Evolutionary conservation across 805 yeast genomes (phyloP), one percentile per base, ranked within the genome.

Genomic region (Candida xyloterini): DNA sequence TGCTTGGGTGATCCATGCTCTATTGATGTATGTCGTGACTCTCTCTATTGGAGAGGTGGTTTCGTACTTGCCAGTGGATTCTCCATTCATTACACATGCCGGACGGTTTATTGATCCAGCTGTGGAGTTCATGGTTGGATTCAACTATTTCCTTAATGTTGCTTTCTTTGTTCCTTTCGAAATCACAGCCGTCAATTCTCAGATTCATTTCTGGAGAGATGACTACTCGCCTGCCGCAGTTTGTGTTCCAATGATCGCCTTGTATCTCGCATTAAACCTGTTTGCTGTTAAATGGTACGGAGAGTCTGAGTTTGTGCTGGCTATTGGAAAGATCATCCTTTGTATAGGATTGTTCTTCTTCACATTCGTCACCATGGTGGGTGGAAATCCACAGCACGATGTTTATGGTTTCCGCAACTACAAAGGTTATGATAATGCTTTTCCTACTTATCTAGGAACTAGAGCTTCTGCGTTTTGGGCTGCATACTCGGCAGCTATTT

Each of bases 141-240:
- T 86, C 82, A 84, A 85, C 55, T 85, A 81, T 53, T 84, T 84
- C 76, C 68, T 85, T 46, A 65, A 84, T 51, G 82, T 84, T 56
- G 82, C 90, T 47, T 79, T 84, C 0, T 78, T 80, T 44, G 82
- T 87, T 35, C 95, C 95, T 2, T 84, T 81, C 53, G 95, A 88
- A 62, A 80, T 87, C 38, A 84, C 84, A 6, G 84, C 89, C 5
- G 90, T 83, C 8, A 84, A 85, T 50, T 73, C 87, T 8, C 79
- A 87, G 52, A 71, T 87, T 33, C 89, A 86, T 55, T 87, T 70
- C 53, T 87, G 95, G 95, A 68, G 85, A 45, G 79, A 78, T 46
- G 90, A 79, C 51, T 85, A 78, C 57, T 72, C 79, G 1, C 82
- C 91, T 0, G 95, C 81, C 0, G 81, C 78, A 13, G 74, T 89